Percentiles rank a stretch among this genome's conserved stretches.
Evolutionary conservation across 2,329 filamentous ascomycete genomes (phyloP).

Genomic region (Neophaeococcomyces aloes): DNA sequence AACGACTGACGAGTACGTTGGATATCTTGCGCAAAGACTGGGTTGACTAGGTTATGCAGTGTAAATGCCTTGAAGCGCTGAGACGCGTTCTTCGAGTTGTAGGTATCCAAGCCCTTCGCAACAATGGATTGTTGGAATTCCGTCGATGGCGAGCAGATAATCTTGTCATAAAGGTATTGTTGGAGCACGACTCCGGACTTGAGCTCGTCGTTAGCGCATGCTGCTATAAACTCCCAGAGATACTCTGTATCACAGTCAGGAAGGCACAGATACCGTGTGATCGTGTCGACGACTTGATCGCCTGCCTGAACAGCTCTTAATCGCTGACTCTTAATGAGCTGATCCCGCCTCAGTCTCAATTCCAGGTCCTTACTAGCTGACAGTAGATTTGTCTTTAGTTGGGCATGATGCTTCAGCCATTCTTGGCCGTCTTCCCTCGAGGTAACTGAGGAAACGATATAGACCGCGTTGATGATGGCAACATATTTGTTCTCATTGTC

Average conservation of each 20-base stretch:
- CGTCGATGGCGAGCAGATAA: conserved; percentile 74
- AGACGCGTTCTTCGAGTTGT: conserved; percentile 63
- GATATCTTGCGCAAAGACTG: conserved; percentile 91
- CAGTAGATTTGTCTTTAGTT: conserved; percentile 49
- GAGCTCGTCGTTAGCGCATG: conserved; percentile 71
- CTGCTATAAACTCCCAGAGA: conserved; percentile 74
- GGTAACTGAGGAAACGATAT: conserved; percentile 70
- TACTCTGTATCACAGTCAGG: conserved; percentile 63
- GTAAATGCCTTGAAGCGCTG: conserved; percentile 91
- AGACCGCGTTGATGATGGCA: conserved; percentile 76
- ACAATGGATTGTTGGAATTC: conserved; percentile 78
- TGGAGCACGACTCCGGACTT: conserved; percentile 65
- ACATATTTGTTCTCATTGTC: conserved; percentile 59
- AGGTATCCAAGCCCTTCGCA: conserved; percentile 76
- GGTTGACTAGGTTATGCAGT: conserved; percentile 85
- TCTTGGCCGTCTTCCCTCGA: conserved; percentile 52
- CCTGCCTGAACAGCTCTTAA: conserved; percentile 80
- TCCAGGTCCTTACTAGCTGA: conserved; percentile 68
- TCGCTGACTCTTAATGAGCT: conserved; percentile 60
- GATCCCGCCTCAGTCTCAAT: conserved; percentile 58
- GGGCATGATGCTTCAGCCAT: conserved; percentile 52
- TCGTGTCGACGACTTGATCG: conserved; percentile 75
- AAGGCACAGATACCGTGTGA: conserved; percentile 69
- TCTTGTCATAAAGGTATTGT: conserved; percentile 70
- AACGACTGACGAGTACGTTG: conserved; percentile 63